Conservation (phyloP, 2,329 filamentous ascomycete species). For the Chrysoporthe puriensis region DNA sequence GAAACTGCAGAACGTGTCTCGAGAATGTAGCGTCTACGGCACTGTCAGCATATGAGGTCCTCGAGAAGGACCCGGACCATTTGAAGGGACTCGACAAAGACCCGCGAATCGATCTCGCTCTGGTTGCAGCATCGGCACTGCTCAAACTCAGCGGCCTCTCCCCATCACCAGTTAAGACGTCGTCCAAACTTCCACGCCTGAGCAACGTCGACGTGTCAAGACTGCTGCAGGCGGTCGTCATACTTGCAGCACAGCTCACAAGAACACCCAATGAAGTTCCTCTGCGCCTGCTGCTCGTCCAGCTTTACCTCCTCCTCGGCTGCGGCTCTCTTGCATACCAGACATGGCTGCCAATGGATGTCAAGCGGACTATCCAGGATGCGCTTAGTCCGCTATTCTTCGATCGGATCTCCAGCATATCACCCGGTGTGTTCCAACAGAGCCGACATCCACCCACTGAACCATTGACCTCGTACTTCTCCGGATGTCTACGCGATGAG, state of each 20-base stretch:
- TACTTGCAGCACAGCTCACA: conserved; percentile 55
- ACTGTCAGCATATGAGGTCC: conserved; percentile 30
- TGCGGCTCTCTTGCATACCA: conserved; percentile 50
- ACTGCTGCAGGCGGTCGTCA: conserved; percentile 52
- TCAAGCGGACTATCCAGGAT: conserved; percentile 63
- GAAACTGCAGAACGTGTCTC: conserved; percentile 31
- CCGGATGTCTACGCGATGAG: conserved; percentile 43
- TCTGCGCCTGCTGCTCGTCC: conserved; percentile 54
- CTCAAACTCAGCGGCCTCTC: conserved; percentile 38
- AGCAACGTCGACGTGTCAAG: conserved; percentile 34
- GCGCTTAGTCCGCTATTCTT: conserved; percentile 58
- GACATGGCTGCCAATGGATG: conserved; percentile 54
- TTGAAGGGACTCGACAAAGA: conserved; percentile 37
- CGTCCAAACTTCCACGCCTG: conserved; percentile 29
- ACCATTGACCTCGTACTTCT: conserved; percentile 51
- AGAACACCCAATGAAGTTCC: conserved; percentile 50
- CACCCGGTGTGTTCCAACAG: conserved; percentile 48
- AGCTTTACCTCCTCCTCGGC: conserved; percentile 56
- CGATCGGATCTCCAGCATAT: conserved; percentile 57
- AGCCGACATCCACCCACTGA: conserved; percentile 43
- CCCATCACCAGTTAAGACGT: conserved; percentile 20
- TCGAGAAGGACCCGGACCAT: conserved; percentile 31
- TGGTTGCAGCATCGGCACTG: conserved; percentile 38
- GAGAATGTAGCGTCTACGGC: conserved; percentile 33
- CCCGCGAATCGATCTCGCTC: conserved; percentile 38